Base-by-base conservation (phyloP, 176 grass and related monocot genomes). In the Rhynchospora breviuscula region DNA sequence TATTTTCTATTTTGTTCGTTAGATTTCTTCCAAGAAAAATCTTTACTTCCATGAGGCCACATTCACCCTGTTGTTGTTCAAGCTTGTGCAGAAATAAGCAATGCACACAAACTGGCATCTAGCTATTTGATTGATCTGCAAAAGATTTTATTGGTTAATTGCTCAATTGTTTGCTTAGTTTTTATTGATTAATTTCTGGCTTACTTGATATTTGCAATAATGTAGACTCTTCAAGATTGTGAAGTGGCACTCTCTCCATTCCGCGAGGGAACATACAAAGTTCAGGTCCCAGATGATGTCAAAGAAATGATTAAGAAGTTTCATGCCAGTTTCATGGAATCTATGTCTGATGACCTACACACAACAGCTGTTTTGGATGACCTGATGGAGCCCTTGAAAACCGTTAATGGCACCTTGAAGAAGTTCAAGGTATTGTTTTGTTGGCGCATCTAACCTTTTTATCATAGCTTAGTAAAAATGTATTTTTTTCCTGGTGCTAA, bases 361-460 rank as follows among this genome's bases (percentile, higher is more conserved):
- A 99, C 93, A 17, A 90, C 89, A 62, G 88, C 92, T 92, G 93
- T 99, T 74, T 85, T 99, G 70, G 96, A 99, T 91, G 93, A 92
- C 63, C 84, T 99, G 63, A 85, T 84, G 83, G 85, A 99, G 14
- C 93, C 86, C n/a, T 75, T 99, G 68, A 99, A 95, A 88, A 76
- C 89, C 17, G 90, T 99, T 84, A 99, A 99, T 78, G 83, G 89
- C 81, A 93, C 87, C 88, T 85, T 99, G 67, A 95, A 88, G 62
- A 90, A 95, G 61, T 85, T 95, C 22, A 95, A 95, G 96, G 96
- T 91, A 89, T 82, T 57, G 21, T 33, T 33, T 81, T 11, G 31
- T 71, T 7, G 8, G 53, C 31, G 44, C 23, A 84, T 22, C n/a
- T 15, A 56, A 78, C 62, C 10, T 17, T 48, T 49, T 57, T 78